Base-by-base conservation (phyloP, 371 early-diverging fungal genomes). In the Saksenaea oblongispora region DNA sequence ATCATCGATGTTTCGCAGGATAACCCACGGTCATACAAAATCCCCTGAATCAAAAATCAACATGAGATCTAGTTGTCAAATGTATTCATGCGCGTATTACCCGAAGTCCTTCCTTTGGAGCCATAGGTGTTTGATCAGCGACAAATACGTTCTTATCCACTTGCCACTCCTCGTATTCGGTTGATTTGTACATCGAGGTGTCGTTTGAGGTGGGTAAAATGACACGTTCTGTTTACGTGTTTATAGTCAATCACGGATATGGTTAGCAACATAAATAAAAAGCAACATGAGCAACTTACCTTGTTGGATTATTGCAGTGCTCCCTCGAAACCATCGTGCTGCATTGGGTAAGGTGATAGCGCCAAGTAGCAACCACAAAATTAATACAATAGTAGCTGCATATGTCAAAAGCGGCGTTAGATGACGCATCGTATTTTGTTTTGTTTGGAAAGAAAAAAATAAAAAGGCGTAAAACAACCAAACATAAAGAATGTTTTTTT, bases 21-120 rank as follows among this genome's bases (percentile, higher is more conserved):
- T 17, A 65, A 34, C 22, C 70, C 66, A 22, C 63, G 63, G 27
- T 70, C 70, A n/a, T 70, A 70, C 14, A 70, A 42, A 17, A 70
- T 61, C 27, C 70, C 70, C 68, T 67, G 22, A 47, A 39, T 39
- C 39, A 11, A 39, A 39, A n/a, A 14, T 39, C 1, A 3, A 4
- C 31, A 39, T 22, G 31, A 14, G 5, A 35, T 2, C 7, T 34
- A 36, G 11, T 17, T 27, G 27, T 34, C 8, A 37, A 54, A 22
- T 0, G 7, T 28, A 11, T 8, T 15, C 34, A 34, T 9, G 13
- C 7, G 22, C 7, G 22, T 27, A 31, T n/a, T 67, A 56, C 67
- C 63, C 58, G 62, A 55, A 70, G 41, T 15, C 70, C 70, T 54
- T 62, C 60, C 10, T 56, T 26, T 14, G 66, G 65, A 14, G 70